Percentiles rank a stretch among this genome's conserved stretches.
phyloP scores from a whole-genome alignment of 2,329 filamentous ascomycete genomes.

The Diaporthe citriasiana region DNA sequence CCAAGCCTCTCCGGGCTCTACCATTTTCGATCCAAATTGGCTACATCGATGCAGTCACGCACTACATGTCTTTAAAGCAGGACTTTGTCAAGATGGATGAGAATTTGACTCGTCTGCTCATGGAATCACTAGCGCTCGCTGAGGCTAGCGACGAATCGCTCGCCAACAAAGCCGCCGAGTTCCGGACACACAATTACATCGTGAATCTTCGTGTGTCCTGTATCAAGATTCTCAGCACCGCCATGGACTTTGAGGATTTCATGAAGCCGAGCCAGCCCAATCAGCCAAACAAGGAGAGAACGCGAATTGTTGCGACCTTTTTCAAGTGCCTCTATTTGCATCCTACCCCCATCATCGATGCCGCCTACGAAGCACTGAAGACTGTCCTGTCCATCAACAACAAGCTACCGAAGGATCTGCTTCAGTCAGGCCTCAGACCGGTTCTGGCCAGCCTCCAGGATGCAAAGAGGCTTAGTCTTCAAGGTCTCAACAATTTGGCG shows the following conservation, averaged over 20 bases:
- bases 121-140: slow-evolving; percentile 93
- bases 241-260: slow-evolving; percentile 94
- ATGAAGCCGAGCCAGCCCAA: slow-evolving; percentile 68
- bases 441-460: slow-evolving; percentile 98
- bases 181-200: slow-evolving; percentile 95
- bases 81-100: slow-evolving; percentile 95
- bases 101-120: slow-evolving; percentile 87
- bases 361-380: slow-evolving; percentile 90
- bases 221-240: slow-evolving; percentile 91
- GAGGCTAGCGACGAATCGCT: slow-evolving; percentile 95
- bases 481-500: slow-evolving; percentile 91
- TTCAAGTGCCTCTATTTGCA: slow-evolving; percentile 98
- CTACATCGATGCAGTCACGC: slow-evolving; percentile 97
- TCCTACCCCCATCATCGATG: slow-evolving; percentile 91
- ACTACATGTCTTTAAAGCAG: slow-evolving; percentile 89
- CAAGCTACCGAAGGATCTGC: slow-evolving; percentile 93
- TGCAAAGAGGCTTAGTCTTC: slow-evolving; percentile 88
- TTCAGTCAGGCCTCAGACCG: slow-evolving; percentile 93
- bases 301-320: slow-evolving; percentile 90
- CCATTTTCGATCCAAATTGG: slow-evolving; percentile 97
- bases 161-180: slow-evolving; percentile 92
- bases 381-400: slow-evolving; percentile 89
- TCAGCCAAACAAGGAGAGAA: slow-evolving; percentile 74
- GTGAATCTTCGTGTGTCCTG: slow-evolving; percentile 93
- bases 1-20: slow-evolving; percentile 91